These are phyloP conservation scores for Fusarium luffae DNA, from an alignment of 2,329 filamentous ascomycete species.

Conservation along the genomic window DNA sequence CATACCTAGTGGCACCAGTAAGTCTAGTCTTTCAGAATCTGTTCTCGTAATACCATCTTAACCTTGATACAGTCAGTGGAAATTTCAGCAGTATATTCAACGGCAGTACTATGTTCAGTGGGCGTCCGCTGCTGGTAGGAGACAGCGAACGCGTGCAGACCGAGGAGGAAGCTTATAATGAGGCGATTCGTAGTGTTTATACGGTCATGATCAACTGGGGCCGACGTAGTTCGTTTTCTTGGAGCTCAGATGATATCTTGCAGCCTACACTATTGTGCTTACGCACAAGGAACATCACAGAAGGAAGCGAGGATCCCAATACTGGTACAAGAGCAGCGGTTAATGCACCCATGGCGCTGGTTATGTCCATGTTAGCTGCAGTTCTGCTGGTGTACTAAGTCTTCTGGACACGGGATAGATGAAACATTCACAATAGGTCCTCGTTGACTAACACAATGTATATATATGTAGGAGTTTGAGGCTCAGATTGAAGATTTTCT, in stretches of 20 bases:
- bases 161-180: conserved; percentile 14
- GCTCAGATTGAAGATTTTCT: neutral
- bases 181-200: conserved; percentile 25
- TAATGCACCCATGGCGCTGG: neutral
- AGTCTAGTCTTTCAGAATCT: neutral
- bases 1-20: neutral
- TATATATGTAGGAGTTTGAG: neutral
- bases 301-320: conserved; percentile 18
- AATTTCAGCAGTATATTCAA: conserved; percentile 7
- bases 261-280: conserved; percentile 18
- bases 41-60: neutral
- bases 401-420: neutral
- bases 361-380: neutral
- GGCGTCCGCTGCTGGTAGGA: neutral
- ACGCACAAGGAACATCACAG: conserved; percentile 21
- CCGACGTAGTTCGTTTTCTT: neutral
- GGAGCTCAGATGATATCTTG: neutral
- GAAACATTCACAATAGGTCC: neutral
- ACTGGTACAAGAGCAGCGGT: neutral
- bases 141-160: conserved; percentile 4
- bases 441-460: neutral
- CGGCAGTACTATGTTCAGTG: conserved; percentile 5
- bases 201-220: conserved; percentile 27
- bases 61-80: neutral
- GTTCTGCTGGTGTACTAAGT: conserved; percentile 1